A percentile compares a stretch with the other conserved stretches of the same genome.
phyloP scores from a whole-genome alignment of 163 green algal genomes.

The Chlamydomonas reinhardtii region DNA sequence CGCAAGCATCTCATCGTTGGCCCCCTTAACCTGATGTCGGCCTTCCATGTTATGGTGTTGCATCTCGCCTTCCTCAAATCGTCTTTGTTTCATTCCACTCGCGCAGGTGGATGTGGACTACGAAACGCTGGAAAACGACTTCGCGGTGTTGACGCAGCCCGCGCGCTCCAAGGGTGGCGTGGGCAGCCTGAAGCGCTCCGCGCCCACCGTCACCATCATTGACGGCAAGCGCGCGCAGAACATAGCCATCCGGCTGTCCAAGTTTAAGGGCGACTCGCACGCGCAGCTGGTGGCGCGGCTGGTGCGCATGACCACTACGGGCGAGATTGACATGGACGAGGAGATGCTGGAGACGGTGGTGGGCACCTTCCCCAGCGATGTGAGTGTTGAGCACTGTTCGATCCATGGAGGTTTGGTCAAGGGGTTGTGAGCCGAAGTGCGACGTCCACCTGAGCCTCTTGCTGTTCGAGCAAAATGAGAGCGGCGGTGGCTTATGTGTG shows the following conservation, averaged over 20 bases:
- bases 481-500: neutral
- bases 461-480: too few species aligned
- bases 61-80: too few species aligned
- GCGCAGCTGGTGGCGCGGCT: constrained; percentile 42
- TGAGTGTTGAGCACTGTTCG: neutral
- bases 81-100: too few species aligned
- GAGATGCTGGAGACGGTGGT: constrained; percentile 60
- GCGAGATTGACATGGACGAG: constrained; percentile 29
- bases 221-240: constrained; percentile 58
- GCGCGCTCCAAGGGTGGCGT: neutral
- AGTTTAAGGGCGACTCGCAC: constrained; percentile 28
- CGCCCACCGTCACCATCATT: constrained; percentile 42
- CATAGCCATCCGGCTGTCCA: constrained; percentile 63
- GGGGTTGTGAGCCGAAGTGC: too few species aligned
- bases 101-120: constrained; percentile 47
- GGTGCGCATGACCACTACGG: constrained; percentile 15
- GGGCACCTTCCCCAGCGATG: constrained; percentile 33
- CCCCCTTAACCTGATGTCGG: too few species aligned
- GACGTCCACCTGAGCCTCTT: too few species aligned
- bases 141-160: constrained; percentile 7
- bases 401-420: too few species aligned
- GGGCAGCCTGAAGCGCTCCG: neutral
- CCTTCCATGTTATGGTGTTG: too few species aligned
- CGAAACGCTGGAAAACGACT: constrained; percentile 46
- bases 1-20: too few species aligned